Conservation (phyloP, 2,329 filamentous ascomycete genomes). For the Coccinonectria pachysandricola region DNA sequence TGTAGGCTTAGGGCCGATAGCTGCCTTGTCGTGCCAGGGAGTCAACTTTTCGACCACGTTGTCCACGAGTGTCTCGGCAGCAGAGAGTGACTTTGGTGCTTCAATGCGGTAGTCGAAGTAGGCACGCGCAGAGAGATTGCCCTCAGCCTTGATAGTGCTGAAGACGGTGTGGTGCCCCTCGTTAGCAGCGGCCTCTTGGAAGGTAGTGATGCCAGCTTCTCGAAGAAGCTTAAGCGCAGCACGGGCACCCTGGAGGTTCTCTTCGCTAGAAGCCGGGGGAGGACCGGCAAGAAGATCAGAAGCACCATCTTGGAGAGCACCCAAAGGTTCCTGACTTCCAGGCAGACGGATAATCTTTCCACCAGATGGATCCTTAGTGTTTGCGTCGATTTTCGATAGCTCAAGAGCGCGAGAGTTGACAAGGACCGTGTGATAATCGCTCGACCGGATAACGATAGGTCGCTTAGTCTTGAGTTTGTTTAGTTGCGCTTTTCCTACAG, state of each 20-base stretch:
- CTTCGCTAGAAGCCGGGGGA: slow-evolving; percentile 7
- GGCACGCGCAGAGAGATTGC: slow-evolving; percentile 11
- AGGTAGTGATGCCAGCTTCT: slow-evolving; percentile 18
- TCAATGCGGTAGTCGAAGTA: slow-evolving; percentile 19
- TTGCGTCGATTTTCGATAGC: slow-evolving; percentile 12
- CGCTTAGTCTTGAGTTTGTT: slow-evolving; percentile 13
- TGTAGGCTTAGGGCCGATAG: slow-evolving; percentile 9
- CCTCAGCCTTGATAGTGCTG: slow-evolving; percentile 12
- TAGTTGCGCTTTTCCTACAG: slow-evolving; percentile 12
- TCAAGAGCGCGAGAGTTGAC: slow-evolving; percentile 16
- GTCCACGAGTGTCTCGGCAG: slow-evolving; percentile 7
- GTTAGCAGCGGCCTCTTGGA: slow-evolving; percentile 16
- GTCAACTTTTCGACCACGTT: slow-evolving; percentile 5
- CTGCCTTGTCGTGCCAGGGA: slow-evolving; percentile 6
- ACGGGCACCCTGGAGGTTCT: slow-evolving; percentile 12
- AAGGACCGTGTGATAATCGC: slow-evolving; percentile 15
- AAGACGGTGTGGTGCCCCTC: slow-evolving; percentile 8
- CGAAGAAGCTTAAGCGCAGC: slow-evolving; percentile 18
- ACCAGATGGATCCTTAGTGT: slow-evolving; percentile 11
- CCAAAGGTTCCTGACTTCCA: slow-evolving; percentile 16
- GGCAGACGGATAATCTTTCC: slow-evolving; percentile 16
- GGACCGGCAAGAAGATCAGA: slow-evolving; percentile 12
- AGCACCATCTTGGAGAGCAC: slow-evolving; percentile 15
- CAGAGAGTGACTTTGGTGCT: slow-evolving; percentile 9
- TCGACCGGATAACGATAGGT: slow-evolving; percentile 14